These are phyloP conservation scores for Castanea sativa DNA, from an alignment of 306 rosid species.

Conservation along the genomic window DNA sequence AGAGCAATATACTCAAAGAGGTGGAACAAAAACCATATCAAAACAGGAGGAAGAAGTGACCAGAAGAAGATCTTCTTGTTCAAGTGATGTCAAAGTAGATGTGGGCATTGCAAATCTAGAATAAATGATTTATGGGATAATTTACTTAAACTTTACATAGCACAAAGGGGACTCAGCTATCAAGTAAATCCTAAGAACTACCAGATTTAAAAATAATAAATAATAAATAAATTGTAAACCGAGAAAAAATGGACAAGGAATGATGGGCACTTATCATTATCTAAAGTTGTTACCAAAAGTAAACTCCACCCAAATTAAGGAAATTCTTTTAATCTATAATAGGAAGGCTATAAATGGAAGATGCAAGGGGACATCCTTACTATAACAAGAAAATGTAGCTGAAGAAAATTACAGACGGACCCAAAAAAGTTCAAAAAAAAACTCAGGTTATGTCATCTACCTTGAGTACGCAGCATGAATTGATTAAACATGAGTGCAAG, in stretches of 20 bases:
- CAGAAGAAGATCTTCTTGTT: not conserved
- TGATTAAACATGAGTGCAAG: slow-evolving; percentile 98
- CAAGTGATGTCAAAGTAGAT: not conserved
- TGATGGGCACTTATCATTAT: not conserved
- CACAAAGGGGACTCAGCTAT: not conserved
- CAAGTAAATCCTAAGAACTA: not conserved
- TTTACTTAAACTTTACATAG: not conserved
- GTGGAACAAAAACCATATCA: slow-evolving; percentile 11
- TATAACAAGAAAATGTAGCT: slow-evolving; percentile 36
- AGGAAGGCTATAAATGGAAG: slow-evolving; percentile 33
- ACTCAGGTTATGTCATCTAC: slow-evolving; percentile 79
- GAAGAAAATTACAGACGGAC: slow-evolving; percentile 51
- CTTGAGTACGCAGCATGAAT: slow-evolving; percentile 92
- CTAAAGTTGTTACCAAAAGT: not conserved
- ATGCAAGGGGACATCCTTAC: slow-evolving; percentile 34
- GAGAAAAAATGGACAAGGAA: not conserved
- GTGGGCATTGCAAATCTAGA: not conserved
- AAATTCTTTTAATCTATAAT: slow-evolving; percentile 25
- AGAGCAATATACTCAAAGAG: slow-evolving; percentile 24
- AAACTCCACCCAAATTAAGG: slow-evolving; percentile 14
- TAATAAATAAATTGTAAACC: too few species aligned
- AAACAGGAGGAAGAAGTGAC: not conserved
- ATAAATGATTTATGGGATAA: not conserved
- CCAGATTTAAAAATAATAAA: too few species aligned
- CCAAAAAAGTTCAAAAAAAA: slow-evolving; percentile 35